Percentiles rank a stretch among this genome's conserved stretches.
These are phyloP conservation scores for Scutellaria baicalensis DNA, from an alignment of 257 asterid species.

Conservation along the genomic window DNA sequence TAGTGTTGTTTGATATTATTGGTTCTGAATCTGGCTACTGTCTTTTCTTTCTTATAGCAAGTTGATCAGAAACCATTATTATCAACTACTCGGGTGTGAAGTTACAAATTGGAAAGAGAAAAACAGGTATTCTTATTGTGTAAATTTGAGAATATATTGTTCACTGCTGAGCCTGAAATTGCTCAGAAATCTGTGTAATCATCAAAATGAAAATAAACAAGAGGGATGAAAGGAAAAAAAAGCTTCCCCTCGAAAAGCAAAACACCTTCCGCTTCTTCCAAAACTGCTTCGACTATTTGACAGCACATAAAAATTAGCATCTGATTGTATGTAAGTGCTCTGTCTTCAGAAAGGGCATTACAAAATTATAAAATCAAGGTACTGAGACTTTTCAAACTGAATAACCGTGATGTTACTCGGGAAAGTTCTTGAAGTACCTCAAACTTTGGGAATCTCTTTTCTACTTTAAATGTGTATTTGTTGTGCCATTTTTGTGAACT, in stretches of 20 bases:
- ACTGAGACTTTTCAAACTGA: not conserved
- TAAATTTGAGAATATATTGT: conserved; percentile 4
- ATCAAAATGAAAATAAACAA: not conserved
- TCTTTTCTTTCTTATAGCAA: conserved; percentile 39
- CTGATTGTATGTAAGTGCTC: not conserved
- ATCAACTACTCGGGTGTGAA: conserved; percentile 28
- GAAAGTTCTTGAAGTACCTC: not conserved
- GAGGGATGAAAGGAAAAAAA: not conserved
- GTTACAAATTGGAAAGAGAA: conserved; percentile 29
- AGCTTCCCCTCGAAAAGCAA: not conserved
- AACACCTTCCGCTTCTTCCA: conserved; percentile 6
- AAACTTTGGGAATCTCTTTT: not conserved
- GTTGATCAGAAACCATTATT: conserved; percentile 33
- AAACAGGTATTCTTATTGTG: conserved; percentile 27
- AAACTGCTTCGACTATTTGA: not conserved
- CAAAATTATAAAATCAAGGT: not conserved
- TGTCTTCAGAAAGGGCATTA: not conserved
- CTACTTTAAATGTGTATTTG: not conserved
- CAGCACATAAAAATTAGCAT: not conserved
- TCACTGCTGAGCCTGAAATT: conserved; percentile 6
- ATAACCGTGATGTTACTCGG: not conserved
- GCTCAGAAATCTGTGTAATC: conserved; percentile 1
- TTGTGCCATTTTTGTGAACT: not conserved
- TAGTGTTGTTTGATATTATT: not conserved
- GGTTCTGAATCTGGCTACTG: conserved; percentile 26